phyloP scores from a whole-genome alignment of 257 asterid species.

The Mitragyna speciosa region DNA sequence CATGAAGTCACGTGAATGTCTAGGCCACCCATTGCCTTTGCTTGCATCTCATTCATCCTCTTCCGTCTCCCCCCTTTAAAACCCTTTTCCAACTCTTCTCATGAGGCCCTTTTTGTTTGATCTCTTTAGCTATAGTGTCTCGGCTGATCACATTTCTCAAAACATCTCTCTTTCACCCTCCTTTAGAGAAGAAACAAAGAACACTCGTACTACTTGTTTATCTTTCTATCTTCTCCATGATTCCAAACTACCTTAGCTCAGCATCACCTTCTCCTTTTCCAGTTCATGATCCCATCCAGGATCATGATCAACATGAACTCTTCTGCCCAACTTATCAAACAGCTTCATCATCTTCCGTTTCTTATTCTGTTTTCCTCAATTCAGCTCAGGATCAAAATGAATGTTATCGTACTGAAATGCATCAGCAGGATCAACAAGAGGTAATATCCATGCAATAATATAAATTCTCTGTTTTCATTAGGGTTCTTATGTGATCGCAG shows the following conservation, averaged over 20 bases:
- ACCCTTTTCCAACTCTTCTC: conserved; percentile 29
- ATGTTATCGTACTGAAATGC: conserved; percentile 27
- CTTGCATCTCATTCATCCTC: neutral
- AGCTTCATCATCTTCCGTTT: conserved; percentile 43
- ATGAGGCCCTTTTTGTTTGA: conserved; percentile 30
- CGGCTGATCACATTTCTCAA: neutral
- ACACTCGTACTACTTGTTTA: neutral
- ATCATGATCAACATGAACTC: conserved; percentile 26
- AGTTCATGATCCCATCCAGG: conserved; percentile 25
- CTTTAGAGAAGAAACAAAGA: neutral
- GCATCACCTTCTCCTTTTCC: conserved; percentile 40
- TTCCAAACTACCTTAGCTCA: conserved; percentile 38
- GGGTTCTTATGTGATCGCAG: neutral
- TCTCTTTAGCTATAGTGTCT: neutral
- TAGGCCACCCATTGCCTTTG: conserved; percentile 3
- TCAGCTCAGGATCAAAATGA: conserved; percentile 44
- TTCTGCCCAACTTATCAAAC: conserved; percentile 31
- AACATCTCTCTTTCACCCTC: neutral
- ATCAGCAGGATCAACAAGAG: conserved; percentile 39
- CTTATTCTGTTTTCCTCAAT: conserved; percentile 41
- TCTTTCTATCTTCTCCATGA: conserved; percentile 9
- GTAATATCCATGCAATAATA: conserved; percentile 25
- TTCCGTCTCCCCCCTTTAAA: conserved; percentile 26
- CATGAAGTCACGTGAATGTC: conserved; percentile 66
- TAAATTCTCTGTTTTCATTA: neutral